These are phyloP conservation scores for Filobasidium uniguttulatum DNA, from an alignment of 1,284 basidiomycete genomes.

Conservation along the genomic window DNA sequence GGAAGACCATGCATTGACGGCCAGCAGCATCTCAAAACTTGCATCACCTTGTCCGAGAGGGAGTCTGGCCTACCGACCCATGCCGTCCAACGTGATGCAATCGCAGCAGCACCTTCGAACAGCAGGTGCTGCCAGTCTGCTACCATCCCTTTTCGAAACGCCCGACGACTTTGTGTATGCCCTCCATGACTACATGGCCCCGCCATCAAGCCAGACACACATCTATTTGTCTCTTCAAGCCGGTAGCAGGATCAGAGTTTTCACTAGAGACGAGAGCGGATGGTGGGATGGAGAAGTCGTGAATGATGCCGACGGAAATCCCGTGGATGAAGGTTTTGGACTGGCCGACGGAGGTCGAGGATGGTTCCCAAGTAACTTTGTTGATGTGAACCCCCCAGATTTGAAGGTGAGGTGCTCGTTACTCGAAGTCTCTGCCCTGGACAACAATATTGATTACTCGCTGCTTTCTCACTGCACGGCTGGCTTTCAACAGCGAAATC, in stretches of 20 bases:
- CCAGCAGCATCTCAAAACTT: too few relatives aligned
- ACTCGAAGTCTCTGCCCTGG: neutral
- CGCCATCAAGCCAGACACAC: conserved; percentile 36
- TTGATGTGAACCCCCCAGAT: conserved; percentile 19
- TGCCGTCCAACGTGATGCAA: too few relatives aligned
- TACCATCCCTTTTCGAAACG: conserved; percentile 9
- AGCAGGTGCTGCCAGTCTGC: too few relatives aligned
- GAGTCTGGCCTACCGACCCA: too few relatives aligned
- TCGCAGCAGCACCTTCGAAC: too few relatives aligned
- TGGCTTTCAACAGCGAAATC: neutral
- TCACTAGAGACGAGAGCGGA: conserved; percentile 72
- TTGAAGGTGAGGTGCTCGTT: neutral
- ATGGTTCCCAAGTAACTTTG: conserved; percentile 87
- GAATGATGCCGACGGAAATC: conserved; percentile 30
- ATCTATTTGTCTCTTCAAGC: conserved; percentile 78
- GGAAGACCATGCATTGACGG: too few relatives aligned
- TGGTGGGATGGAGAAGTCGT: conserved; percentile 97
- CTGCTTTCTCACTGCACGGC: neutral
- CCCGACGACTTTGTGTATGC: conserved; percentile 50
- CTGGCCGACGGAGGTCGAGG: conserved; percentile 46
- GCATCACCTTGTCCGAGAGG: too few relatives aligned
- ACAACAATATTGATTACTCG: too few relatives aligned
- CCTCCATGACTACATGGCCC: conserved; percentile 66
- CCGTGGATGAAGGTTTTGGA: conserved; percentile 4
- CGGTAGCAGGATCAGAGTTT: conserved; percentile 79